Evolutionary conservation across 2,329 filamentous ascomycete genomes (phyloP).

Genomic region (Cercospora beticola): DNA sequence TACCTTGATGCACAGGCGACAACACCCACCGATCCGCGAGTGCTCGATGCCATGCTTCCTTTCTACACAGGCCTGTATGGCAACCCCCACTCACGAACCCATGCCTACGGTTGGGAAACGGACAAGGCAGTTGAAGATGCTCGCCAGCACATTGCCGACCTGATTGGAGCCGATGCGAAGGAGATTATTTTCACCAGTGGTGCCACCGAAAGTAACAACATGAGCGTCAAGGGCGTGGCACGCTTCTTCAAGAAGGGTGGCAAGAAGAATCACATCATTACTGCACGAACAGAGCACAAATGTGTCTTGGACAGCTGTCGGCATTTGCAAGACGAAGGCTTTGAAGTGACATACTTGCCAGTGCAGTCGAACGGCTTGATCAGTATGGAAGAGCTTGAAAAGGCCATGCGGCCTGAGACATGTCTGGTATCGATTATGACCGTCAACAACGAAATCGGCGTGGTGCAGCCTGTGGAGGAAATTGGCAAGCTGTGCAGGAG

Average conservation of each 20-base stretch:
- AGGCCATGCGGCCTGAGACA: conserved; percentile 87
- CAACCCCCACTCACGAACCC: conserved; percentile 94
- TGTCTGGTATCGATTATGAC: conserved; percentile 95
- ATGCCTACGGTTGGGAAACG: conserved; percentile 98
- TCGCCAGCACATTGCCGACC: conserved; percentile 73
- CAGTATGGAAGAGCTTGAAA: conserved; percentile 78
- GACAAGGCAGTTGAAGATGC: conserved; percentile 91
- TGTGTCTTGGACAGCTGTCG: conserved; percentile 96
- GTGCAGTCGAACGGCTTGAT: conserved; percentile 85
- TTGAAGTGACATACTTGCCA: conserved; percentile 93
- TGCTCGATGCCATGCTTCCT: conserved; percentile 94
- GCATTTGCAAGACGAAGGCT: conserved; percentile 94
- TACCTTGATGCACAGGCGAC: conserved; percentile 99
- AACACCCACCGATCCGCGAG: conserved; percentile 89
- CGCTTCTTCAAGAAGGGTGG: conserved; percentile 88
- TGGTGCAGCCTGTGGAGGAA: conserved; percentile 93
- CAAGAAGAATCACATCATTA: conserved; percentile 99
- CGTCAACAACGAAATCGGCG: conserved; percentile 98
- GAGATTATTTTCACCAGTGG: conserved; percentile 99
- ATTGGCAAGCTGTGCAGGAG: conserved; percentile 89
- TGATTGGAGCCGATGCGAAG: conserved; percentile 93
- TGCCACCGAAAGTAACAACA: conserved; percentile 98
- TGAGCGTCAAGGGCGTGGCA: conserved; percentile 98
- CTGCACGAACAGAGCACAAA: conserved; percentile 97
- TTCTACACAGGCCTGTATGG: conserved; percentile 92